A percentile compares a stretch with the other conserved stretches of the same genome.
Conservation (phyloP, 2,329 filamentous ascomycete species). For the Arthrinium phaeospermum region DNA sequence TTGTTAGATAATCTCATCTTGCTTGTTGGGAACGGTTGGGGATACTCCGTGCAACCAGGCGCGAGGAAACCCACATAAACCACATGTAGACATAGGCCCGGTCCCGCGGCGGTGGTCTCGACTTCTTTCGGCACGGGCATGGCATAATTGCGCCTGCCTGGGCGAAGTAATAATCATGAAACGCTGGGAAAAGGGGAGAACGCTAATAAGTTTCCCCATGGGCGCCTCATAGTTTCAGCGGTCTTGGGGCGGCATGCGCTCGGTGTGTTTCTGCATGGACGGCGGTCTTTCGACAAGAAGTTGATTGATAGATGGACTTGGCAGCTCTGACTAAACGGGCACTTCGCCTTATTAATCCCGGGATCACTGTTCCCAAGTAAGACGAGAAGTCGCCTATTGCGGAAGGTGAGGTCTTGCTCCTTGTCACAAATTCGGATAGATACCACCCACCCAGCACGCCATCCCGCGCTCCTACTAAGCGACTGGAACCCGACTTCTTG, state of each 20-base stretch:
- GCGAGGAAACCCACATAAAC: background rate
- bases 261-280: background rate
- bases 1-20: background rate
- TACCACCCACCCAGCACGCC: background rate
- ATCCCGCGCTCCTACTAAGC: background rate
- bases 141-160: background rate
- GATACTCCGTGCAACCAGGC: background rate
- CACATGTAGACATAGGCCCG: background rate
- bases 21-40: background rate
- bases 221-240: background rate
- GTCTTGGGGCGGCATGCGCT: background rate
- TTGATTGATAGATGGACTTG: background rate
- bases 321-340: background rate
- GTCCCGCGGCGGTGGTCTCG: background rate
- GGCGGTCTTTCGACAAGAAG: background rate
- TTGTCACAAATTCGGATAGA: background rate
- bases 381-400: background rate
- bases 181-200: background rate
- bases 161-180: background rate
- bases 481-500: background rate
- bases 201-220: background rate
- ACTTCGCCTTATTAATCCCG: background rate
- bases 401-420: background rate
- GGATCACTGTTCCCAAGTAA: background rate
- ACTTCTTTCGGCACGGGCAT: background rate